Base-by-base conservation (phyloP, 805 yeast genomes). In the Candida quercuum region DNA sequence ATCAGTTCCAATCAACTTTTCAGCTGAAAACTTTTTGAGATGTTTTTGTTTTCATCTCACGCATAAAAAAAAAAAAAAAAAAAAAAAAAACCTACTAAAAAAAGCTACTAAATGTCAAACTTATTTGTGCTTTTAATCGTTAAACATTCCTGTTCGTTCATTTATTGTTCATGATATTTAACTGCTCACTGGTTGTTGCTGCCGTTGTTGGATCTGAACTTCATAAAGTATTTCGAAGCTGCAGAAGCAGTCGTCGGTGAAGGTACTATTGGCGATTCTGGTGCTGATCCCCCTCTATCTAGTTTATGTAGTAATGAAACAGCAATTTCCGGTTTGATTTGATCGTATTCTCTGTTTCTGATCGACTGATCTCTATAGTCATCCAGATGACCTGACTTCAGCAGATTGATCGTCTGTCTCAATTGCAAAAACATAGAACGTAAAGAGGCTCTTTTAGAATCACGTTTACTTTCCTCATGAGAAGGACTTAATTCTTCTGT, bases 371-470 rank as follows among this genome's bases (percentile, higher is more conserved):
- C 76, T 47, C 67, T 71, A 59, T 78, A 87, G 27, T 75, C 83
- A 21, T 79, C 85, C 40, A 74, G 63, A 43, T 75, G 72, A 12
- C 84, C 86, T 17, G 73, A 68, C 46, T 76, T 71, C 46, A 93
- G 64, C 41, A 91, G 62, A 43, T 81, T 81, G 21, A 91, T 77
- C 39, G 83, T 74, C 62, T 91, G 97, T 45, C 88, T 73, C 39
- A 89, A 70, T 50, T 85, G 93, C 6, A 78, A 69, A 47, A 87
- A 83, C 33, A 91, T 83, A 9, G 87, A 77, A 41, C 79, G 78
- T 31, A 86, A 62, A 0, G 86, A 77, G 30, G 71, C 74, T 20
- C 59, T 54, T 29, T 59, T 54, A 16, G 42, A n/a, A n/a, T n/a
- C n/a, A n/a, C n/a, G n/a, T n/a, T n/a, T n/a, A n/a, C n/a, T 40